phyloP scores from a whole-genome alignment of 768 basidiomycete genomes.

The Boletus rex-veris region DNA sequence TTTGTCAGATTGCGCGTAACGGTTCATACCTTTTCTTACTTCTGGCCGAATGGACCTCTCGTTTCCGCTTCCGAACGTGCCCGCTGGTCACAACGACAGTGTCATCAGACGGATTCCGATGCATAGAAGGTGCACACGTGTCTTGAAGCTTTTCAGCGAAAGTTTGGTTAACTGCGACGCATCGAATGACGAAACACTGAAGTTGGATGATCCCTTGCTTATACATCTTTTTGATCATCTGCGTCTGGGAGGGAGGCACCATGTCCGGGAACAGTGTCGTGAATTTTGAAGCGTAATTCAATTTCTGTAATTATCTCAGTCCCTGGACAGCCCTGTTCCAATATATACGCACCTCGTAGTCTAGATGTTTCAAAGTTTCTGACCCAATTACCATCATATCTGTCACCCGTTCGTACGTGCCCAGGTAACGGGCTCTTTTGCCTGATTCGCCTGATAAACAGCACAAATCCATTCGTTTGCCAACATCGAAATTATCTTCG shows the following conservation, averaged over 20 bases:
- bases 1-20: neutral
- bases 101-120: neutral
- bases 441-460: neutral
- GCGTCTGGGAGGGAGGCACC: slow-evolving; percentile 21
- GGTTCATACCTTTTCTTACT: slow-evolving; percentile 11
- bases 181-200: slow-evolving; percentile 24
- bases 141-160: slow-evolving; percentile 15
- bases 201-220: slow-evolving; percentile 27
- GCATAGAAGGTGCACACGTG: neutral
- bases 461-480: slow-evolving; percentile 21
- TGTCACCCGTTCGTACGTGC: slow-evolving; percentile 26
- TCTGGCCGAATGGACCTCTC: neutral
- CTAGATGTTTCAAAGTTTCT: slow-evolving; percentile 10
- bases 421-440: slow-evolving; percentile 16
- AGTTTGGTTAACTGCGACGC: slow-evolving; percentile 15
- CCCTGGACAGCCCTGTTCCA: neutral
- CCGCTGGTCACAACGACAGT: neutral
- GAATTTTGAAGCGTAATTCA: slow-evolving; percentile 9
- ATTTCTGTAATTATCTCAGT: slow-evolving; percentile 14
- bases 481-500: slow-evolving; percentile 6
- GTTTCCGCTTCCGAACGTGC: slow-evolving; percentile 14
- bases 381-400: slow-evolving; percentile 13
- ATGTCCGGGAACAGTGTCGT: slow-evolving; percentile 23
- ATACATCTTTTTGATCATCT: slow-evolving; percentile 29
- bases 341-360: slow-evolving; percentile 4